Percentiles rank a stretch among this genome's conserved stretches.
Evolutionary conservation across 2,329 filamentous ascomycete species (phyloP).

Genomic region (Trichophyton schoenleinii): DNA sequence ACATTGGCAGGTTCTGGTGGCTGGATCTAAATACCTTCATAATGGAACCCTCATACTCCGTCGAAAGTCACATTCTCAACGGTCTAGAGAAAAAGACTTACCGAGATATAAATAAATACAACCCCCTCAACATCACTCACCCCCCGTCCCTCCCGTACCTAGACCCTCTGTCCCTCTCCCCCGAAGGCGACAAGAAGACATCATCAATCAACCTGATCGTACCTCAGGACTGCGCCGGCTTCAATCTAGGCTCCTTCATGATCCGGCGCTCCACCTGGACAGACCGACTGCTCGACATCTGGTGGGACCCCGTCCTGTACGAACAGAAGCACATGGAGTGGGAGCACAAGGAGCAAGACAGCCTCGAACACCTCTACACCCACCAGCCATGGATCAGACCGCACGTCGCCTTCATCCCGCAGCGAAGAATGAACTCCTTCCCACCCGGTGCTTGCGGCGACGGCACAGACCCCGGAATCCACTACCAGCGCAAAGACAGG

Average conservation of each 20-base stretch:
- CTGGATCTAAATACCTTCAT: constrained; percentile 93
- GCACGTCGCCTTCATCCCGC: constrained; percentile 76
- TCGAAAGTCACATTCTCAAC: constrained; percentile 84
- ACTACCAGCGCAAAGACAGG: constrained; percentile 72
- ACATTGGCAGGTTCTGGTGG: constrained; percentile 79
- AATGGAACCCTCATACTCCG: constrained; percentile 87
- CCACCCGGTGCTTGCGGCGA: constrained; percentile 71
- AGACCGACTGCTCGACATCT: constrained; percentile 81
- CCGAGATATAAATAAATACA: constrained; percentile 92
- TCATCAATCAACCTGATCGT: constrained; percentile 78
- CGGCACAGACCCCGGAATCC: constrained; percentile 53
- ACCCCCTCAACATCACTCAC: constrained; percentile 86
- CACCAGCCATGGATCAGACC: constrained; percentile 87
- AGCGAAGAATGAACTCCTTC: constrained; percentile 90
- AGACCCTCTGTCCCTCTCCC: constrained; percentile 58
- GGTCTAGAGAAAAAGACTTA: constrained; percentile 62
- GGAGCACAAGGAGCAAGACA: constrained; percentile 98
- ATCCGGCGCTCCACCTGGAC: constrained; percentile 75
- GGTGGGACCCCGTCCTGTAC: constrained; percentile 97
- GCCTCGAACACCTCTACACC: constrained; percentile 79
- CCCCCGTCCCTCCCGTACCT: constrained; percentile 63
- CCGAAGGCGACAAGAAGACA: constrained; percentile 61
- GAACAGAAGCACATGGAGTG: constrained; percentile 98
- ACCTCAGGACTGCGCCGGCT: constrained; percentile 86
- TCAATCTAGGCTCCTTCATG: constrained; percentile 96